phyloP scores from a whole-genome alignment of 1,284 basidiomycete genomes.

The Boletellus deceptivus region DNA sequence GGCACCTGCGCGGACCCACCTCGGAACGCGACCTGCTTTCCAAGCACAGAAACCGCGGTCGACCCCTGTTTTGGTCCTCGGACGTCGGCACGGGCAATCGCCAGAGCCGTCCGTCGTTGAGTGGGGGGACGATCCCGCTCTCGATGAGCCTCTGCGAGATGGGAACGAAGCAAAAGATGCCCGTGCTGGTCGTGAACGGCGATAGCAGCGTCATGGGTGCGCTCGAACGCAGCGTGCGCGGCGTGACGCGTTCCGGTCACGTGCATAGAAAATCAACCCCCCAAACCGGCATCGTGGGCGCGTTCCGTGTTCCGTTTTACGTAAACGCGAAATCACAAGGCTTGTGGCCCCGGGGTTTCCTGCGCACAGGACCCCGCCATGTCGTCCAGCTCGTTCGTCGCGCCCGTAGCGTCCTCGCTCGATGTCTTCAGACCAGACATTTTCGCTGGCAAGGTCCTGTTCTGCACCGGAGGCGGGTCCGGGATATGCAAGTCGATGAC shows the following conservation, averaged over 20 bases:
- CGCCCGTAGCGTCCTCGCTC: constrained; percentile 51
- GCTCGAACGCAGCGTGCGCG: background rate
- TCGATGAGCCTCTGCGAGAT: constrained; percentile 27
- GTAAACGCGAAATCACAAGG: no score
- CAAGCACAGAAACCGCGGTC: background rate
- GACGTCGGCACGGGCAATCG: constrained; percentile 1
- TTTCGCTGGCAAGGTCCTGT: constrained; percentile 91
- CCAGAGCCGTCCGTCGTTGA: constrained; percentile 7
- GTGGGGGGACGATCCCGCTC: constrained; percentile 21
- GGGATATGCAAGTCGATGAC: constrained; percentile 94
- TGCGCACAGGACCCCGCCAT: constrained; percentile 3
- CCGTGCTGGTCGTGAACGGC: constrained; percentile 23
- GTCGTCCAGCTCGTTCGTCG: constrained; percentile 22
- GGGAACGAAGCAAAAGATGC: constrained; percentile 29
- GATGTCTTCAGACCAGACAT: constrained; percentile 75
- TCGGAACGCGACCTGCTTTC: background rate
- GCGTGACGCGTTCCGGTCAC: constrained; percentile 18
- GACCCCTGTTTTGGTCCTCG: background rate
- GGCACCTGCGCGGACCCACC: constrained; percentile 5
- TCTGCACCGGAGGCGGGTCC: constrained; percentile 88
- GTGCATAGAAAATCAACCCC: constrained; percentile 25
- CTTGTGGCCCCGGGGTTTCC: no score
- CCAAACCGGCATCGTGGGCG: no score
- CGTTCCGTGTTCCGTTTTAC: no score
- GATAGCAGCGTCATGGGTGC: constrained; percentile 17